Conservation (phyloP, 2,329 filamentous ascomycete genomes). For the Emergomyces africanus region DNA sequence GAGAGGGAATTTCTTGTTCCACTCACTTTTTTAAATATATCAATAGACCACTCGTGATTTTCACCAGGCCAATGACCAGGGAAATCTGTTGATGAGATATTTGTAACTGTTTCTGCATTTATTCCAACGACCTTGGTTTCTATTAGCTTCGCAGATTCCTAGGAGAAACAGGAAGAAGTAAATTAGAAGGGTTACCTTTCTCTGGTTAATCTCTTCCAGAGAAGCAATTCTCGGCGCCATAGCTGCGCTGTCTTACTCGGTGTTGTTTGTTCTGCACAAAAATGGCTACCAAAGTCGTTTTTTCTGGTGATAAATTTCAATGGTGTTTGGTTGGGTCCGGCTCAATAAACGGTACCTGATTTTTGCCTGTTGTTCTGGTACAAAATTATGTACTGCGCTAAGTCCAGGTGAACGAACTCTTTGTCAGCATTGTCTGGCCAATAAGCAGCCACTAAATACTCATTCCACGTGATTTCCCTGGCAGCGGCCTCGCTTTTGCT, state of each 20-base stretch:
- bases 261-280: not conserved
- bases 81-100: constrained; percentile 82
- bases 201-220: constrained; percentile 30
- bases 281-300: not conserved
- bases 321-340: not conserved
- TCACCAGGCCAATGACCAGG: constrained; percentile 85
- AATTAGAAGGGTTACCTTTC: constrained; percentile 23
- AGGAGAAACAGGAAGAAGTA: not conserved
- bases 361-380: not conserved
- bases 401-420: not conserved
- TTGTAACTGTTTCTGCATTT: constrained; percentile 78
- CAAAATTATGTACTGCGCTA: not conserved
- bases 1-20: not conserved
- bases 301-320: not conserved
- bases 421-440: not conserved
- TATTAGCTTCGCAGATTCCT: not conserved
- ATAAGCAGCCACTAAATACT: not conserved
- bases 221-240: constrained; percentile 34
- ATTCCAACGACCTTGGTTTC: constrained; percentile 63
- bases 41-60: constrained; percentile 65
- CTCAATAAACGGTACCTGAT: not conserved
- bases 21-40: constrained; percentile 52
- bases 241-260: constrained; percentile 14
- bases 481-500: not conserved
- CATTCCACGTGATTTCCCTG: not conserved